Conservation (phyloP, 2,329 filamentous ascomycete genomes). For the Penicillium sp. region DNA sequence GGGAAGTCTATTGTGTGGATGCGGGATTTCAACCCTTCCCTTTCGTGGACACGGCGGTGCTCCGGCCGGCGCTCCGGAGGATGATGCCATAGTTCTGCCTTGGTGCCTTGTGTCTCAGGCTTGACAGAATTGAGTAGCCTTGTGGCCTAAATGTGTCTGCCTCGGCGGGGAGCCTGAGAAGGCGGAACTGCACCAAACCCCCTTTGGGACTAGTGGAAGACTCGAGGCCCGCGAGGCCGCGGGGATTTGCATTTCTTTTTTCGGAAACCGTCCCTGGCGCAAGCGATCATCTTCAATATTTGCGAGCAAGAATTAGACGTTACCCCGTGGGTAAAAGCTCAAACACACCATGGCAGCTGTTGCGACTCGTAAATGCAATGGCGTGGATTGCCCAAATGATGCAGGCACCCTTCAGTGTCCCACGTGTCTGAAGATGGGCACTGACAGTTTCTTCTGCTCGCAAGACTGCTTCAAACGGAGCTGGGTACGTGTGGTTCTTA, state of each 20-base stretch:
- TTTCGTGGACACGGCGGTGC: too few species aligned
- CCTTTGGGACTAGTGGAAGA: not conserved
- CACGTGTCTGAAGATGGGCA: conserved; percentile 83
- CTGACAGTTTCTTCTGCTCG: conserved; percentile 93
- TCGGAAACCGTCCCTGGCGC: not conserved
- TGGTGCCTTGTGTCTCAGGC: not conserved
- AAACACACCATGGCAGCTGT: conserved; percentile 20
- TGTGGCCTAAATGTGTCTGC: not conserved
- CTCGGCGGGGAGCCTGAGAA: not conserved
- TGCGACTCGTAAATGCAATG: conserved; percentile 56
- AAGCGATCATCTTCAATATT: not conserved
- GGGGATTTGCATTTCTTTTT: conserved; percentile 6
- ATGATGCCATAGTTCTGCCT: not conserved
- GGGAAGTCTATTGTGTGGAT: too few species aligned
- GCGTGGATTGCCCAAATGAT: conserved; percentile 78
- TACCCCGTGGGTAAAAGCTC: not conserved
- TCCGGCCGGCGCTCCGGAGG: not conserved
- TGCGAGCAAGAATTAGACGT: not conserved
- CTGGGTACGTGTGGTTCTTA: conserved; percentile 63
- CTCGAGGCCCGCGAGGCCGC: conserved; percentile 1
- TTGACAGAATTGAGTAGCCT: not conserved
- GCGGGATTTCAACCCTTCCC: too few species aligned
- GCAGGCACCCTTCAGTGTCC: conserved; percentile 86
- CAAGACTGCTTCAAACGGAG: conserved; percentile 99
- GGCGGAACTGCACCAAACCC: not conserved